Conservation (phyloP, 176 grass and related monocot genomes). For the bread wheat (Triticum aestivum) region IWGSC_CS_RefSeq_v2.1 NC_057806.1:710482941-710483440, state of each 20-base stretch:
- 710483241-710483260: too few species aligned
- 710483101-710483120: not conserved
- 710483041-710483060: not conserved
- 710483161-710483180: not conserved
- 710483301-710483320: too few species aligned
- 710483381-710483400: too few species aligned
- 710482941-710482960: not conserved
- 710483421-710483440: too few species aligned
- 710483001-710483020: not conserved
- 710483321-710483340: too few species aligned
- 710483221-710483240: too few species aligned
- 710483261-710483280: too few species aligned
- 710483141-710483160: not conserved
- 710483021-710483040: not conserved
- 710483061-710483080: not conserved
- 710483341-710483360: too few species aligned
- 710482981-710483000: not conserved
- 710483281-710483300: too few species aligned
- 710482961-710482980: not conserved
- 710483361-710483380: too few species aligned
- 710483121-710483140: not conserved
- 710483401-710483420: too few species aligned
- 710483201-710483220: too few species aligned
- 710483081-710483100: not conserved
- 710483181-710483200: not conserved